These are phyloP conservation scores for Austroboletus novae-zelandiae DNA, from an alignment of 1,284 basidiomycete species.

Conservation along the genomic window DNA sequence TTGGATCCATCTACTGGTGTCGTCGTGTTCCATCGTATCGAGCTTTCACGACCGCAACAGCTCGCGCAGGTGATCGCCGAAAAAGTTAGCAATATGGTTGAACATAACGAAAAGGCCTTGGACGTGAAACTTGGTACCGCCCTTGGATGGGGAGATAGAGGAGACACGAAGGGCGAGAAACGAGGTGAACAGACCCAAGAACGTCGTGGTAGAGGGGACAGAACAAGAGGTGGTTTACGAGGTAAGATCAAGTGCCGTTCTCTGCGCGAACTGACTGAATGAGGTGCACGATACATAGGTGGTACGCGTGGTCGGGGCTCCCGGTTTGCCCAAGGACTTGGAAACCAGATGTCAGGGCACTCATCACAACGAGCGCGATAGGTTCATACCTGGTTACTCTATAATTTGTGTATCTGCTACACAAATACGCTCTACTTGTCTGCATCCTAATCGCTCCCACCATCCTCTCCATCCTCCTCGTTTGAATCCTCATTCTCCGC, in stretches of 20 bases:
- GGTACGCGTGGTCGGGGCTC: constrained; percentile 67
- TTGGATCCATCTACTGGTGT: constrained; percentile 88
- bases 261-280: constrained; percentile 1
- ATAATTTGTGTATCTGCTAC: constrained; percentile 2
- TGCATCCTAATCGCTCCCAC: constrained; percentile 17
- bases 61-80: constrained; percentile 87
- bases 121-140: constrained; percentile 82
- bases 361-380: constrained; percentile 21
- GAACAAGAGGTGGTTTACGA: constrained; percentile 47
- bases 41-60: constrained; percentile 88
- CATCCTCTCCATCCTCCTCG: constrained; percentile 32
- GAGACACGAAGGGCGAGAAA: constrained; percentile 73
- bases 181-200: constrained; percentile 74
- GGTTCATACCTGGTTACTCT: constrained; percentile 1
- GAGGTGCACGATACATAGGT: constrained; percentile 33
- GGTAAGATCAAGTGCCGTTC: constrained; percentile 38
- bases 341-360: constrained; percentile 65
- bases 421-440: constrained; percentile 3
- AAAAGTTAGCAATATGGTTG: constrained; percentile 84
- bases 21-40: constrained; percentile 87
- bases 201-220: constrained; percentile 66
- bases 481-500: constrained; percentile 35
- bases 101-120: constrained; percentile 94
- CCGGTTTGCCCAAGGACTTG: constrained; percentile 76
- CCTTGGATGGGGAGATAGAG: constrained; percentile 66